phyloP scores from a whole-genome alignment of 805 yeast species.

The Zygosaccharomyces kombuchaensis region DNA sequence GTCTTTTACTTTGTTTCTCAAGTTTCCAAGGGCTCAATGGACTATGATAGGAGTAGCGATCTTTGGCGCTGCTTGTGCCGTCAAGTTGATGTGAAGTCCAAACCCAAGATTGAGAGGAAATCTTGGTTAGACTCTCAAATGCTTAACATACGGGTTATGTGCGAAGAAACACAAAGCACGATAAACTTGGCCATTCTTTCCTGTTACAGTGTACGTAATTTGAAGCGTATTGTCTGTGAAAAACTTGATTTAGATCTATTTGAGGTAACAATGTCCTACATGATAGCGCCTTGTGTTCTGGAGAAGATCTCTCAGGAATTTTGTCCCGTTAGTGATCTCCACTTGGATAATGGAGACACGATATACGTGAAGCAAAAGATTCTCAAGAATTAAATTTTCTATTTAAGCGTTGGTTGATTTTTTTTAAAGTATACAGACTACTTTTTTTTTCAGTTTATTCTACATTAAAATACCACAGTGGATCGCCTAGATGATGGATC shows the following conservation, averaged over 20 bases:
- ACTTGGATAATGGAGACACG: constrained; percentile 12
- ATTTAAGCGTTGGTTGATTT: neutral
- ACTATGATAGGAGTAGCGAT: constrained; percentile 17
- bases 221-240: constrained; percentile 22
- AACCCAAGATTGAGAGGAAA: neutral
- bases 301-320: constrained; percentile 21
- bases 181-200: constrained; percentile 12
- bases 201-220: constrained; percentile 20
- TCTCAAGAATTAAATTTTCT: neutral
- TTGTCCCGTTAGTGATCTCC: constrained; percentile 16
- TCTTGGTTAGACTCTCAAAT: constrained; percentile 17
- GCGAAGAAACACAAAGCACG: constrained; percentile 2
- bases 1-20: constrained; percentile 63
- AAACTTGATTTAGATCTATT: constrained; percentile 6
- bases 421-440: neutral
- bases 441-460: constrained; percentile 31
- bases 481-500: constrained; percentile 82
- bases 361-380: constrained; percentile 10
- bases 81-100: constrained; percentile 34
- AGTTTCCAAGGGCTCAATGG: constrained; percentile 34
- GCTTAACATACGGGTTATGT: constrained; percentile 9
- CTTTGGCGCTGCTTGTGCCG: constrained; percentile 44
- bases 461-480: constrained; percentile 65
- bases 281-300: constrained; percentile 4
- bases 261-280: constrained; percentile 11